Evolutionary conservation across 2,329 filamentous ascomycete species (phyloP), one percentile per base, ranked within the genome.

Genomic region (Nigrospora sphaerica): DNA sequence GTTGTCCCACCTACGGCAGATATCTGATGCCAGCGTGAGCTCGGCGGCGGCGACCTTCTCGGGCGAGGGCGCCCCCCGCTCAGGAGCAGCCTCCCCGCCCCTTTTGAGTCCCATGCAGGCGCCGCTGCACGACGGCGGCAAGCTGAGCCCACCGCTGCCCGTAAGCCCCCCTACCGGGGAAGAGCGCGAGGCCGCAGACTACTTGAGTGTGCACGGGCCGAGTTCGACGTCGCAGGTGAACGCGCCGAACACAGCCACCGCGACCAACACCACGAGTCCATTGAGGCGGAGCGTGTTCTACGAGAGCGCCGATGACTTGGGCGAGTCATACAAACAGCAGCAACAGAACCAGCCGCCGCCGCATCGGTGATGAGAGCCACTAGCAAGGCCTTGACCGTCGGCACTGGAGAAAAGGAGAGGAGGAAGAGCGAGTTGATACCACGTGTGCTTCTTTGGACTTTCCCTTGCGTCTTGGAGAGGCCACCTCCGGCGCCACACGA

Each of bases 251-350:
- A 28, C 23, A 19, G 45, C 44, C 11, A 49, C 44, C 32, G 39
- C 40, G n/a, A 48, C 49, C 32, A 32, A 43, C 10, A 40, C 46
- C n/a, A 48, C 48, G 18, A 61, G 54, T 43, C 52, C 56, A 5
- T 39, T 62, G n/a, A 57, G 69, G 44, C 66, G 60, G 57, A 72
- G 69, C 28, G 62, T 69, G 35, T 72, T 73, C 37, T 56, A 59
- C 7, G 70, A 71, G 53, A 64, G 62, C n/a, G 58, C 61, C 28
- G 68, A 71, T 36, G 69, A 73, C 53, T 60, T 68, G 57, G 60
- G 55, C 11, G 55, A 47, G 19, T 23, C 32, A 18, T 31, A 16
- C 38, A 16, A 40, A 19, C 14, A 31, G 12, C n/a, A 34, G 32
- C 23, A 28, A 46, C 13, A 14, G 32, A 12, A 17, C 37, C 4